Percentiles rank a stretch among this genome's conserved stretches.
Conservation (phyloP, 148 eudicot species). For the Silene uniflora region DNA sequence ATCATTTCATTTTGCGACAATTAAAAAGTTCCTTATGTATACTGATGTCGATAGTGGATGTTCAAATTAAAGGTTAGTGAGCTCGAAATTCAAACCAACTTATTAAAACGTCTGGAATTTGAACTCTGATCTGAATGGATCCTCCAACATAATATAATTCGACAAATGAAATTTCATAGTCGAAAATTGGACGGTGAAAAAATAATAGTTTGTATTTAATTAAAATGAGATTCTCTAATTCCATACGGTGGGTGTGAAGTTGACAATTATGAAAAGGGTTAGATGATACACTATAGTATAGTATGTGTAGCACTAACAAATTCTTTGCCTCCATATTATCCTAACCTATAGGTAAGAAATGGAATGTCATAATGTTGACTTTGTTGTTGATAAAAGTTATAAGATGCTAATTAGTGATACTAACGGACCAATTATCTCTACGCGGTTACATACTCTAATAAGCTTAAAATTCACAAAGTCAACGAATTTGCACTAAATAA, state of each 20-base stretch:
- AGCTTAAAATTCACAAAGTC: conserved; percentile 4
- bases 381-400: conserved; percentile 12
- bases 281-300: no score
- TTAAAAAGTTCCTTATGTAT: no score
- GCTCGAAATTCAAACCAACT: no score
- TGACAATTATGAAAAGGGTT: conserved; percentile 40
- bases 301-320: conserved; percentile 4
- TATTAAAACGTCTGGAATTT: no score
- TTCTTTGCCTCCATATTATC: conserved; percentile 5
- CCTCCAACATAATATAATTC: no score
- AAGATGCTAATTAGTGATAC: conserved; percentile 27
- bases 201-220: not conserved
- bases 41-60: no score
- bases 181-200: not conserved
- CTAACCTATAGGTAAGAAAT: conserved; percentile 27
- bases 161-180: no score
- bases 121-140: no score
- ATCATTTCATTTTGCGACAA: no score
- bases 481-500: conserved; percentile 15
- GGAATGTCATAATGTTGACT: conserved; percentile 30
- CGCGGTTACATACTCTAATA: not conserved
- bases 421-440: conserved; percentile 16
- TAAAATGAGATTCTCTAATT: conserved; percentile 1
- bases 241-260: conserved; percentile 33
- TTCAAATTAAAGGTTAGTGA: no score